These are phyloP conservation scores for Eragrostis curvula DNA, from an alignment of 176 grass and related monocot species.

Conservation along the genomic window DNA sequence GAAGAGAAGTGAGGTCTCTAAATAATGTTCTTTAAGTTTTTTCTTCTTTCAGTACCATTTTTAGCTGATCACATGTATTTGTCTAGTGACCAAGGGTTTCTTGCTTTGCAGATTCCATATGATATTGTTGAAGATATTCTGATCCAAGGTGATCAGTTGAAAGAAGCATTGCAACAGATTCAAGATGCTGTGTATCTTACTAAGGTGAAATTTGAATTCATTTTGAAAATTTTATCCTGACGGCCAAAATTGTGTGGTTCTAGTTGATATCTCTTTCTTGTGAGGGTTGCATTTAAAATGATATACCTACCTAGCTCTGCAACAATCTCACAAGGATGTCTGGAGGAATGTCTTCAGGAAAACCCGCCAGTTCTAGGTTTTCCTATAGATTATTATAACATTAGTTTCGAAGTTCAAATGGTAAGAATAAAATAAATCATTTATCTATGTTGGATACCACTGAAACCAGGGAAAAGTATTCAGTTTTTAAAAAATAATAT, in stretches of 20 bases:
- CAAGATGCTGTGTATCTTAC: conserved; percentile 81
- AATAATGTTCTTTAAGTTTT: background rate
- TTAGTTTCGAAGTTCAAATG: background rate
- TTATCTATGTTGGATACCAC: background rate
- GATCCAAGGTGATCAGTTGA: conserved; percentile 81
- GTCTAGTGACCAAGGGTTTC: conserved; percentile 17
- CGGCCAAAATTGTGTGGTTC: background rate
- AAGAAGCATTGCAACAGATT: conserved; percentile 74
- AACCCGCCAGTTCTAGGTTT: too few relatives aligned
- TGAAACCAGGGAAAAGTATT: background rate
- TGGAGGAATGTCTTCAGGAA: too few relatives aligned
- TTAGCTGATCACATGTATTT: background rate
- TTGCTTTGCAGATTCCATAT: conserved; percentile 63
- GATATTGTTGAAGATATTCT: conserved; percentile 82
- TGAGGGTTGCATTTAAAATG: background rate
- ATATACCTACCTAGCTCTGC: background rate
- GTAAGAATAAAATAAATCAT: background rate
- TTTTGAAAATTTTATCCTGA: background rate
- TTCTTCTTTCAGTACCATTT: background rate
- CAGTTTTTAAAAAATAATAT: background rate
- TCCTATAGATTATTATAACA: too few relatives aligned
- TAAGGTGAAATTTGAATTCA: conserved; percentile 52
- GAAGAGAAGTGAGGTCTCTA: conserved; percentile 63
- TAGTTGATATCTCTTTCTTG: background rate
- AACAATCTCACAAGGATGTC: background rate